phyloP scores from a whole-genome alignment of 768 basidiomycete genomes.

The Russula dissimulans region DNA sequence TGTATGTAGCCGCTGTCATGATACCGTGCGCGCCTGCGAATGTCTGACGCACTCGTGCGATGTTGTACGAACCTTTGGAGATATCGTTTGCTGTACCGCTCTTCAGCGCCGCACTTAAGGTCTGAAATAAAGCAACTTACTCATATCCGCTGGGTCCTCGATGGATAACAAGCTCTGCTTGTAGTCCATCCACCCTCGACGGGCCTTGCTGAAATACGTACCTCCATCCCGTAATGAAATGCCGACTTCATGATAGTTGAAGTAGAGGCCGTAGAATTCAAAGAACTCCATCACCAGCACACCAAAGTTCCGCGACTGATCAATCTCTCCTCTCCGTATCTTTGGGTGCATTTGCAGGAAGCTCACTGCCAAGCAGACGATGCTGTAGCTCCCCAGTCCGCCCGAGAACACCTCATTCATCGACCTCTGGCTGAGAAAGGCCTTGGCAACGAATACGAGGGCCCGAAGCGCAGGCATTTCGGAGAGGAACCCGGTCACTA shows the following conservation, averaged over 20 bases:
- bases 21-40: slow-evolving; percentile 76
- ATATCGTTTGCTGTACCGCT: slow-evolving; percentile 75
- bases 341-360: slow-evolving; percentile 99
- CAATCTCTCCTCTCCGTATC: slow-evolving; percentile 78
- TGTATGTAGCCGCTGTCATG: slow-evolving; percentile 64
- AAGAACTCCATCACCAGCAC: slow-evolving; percentile 97
- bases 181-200: slow-evolving; percentile 72
- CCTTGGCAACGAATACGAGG: slow-evolving; percentile 83
- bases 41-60: slow-evolving; percentile 70
- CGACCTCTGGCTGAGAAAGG: slow-evolving; percentile 77
- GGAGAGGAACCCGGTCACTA: slow-evolving; percentile 72
- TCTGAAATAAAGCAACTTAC: slow-evolving; percentile 39
- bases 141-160: slow-evolving; percentile 86
- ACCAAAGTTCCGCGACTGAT: slow-evolving; percentile 81
- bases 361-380: slow-evolving; percentile 86
- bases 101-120: background rate
- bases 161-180: slow-evolving; percentile 61
- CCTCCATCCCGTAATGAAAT: slow-evolving; percentile 86
- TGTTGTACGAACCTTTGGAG: slow-evolving; percentile 78
- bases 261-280: slow-evolving; percentile 85
- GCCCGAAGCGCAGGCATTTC: slow-evolving; percentile 71
- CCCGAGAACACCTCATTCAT: slow-evolving; percentile 99
- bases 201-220: slow-evolving; percentile 75
- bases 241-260: slow-evolving; percentile 86
- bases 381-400: slow-evolving; percentile 88